A percentile compares a stretch with the other conserved stretches of the same genome.
Evolutionary conservation across 1,139 yeast genomes (phyloP).

Genomic region (Scheffersomyces parashehatae): DNA sequence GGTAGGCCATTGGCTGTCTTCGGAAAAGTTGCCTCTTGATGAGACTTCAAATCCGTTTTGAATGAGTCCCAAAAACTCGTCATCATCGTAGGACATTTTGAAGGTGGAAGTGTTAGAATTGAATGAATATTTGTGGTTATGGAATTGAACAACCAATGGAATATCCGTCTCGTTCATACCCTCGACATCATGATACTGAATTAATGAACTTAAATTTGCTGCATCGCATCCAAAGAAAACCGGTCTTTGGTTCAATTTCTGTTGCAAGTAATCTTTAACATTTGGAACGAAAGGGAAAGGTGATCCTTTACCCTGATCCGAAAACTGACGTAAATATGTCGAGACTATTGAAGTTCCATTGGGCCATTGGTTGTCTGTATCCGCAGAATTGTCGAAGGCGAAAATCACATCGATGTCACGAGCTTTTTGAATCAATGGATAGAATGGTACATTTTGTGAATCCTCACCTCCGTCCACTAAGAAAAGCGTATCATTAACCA

Average conservation of each 20-base stretch:
- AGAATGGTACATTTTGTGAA: conserved; percentile 72
- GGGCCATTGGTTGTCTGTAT: conserved; percentile 70
- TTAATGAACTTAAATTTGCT: conserved; percentile 26
- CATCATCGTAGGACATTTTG: conserved; percentile 38
- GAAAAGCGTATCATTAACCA: conserved; percentile 45
- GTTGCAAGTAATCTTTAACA: conserved; percentile 26
- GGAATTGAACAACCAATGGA: conserved; percentile 41
- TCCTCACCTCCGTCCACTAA: conserved; percentile 94
- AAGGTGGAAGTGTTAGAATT: conserved; percentile 41
- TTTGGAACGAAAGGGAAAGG: conserved; percentile 46
- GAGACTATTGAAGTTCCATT: conserved; percentile 69
- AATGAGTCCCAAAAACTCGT: conserved; percentile 32
- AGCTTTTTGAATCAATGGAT: conserved; percentile 70
- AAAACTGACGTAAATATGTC: conserved; percentile 53
- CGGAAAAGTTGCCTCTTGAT: conserved; percentile 35
- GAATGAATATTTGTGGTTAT: conserved; percentile 34
- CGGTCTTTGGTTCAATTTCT: conserved; percentile 32
- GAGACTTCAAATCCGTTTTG: conserved; percentile 43
- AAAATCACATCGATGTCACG: conserved; percentile 77
- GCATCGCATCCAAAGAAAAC: conserved; percentile 46
- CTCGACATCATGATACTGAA: conserved; percentile 27
- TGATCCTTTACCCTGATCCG: conserved; percentile 38
- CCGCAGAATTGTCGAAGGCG: conserved; percentile 87
- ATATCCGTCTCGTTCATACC: conserved; percentile 33
- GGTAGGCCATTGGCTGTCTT: conserved; percentile 39